phyloP scores from a whole-genome alignment of 176 grass and related monocot genomes.

The Juncus effusus region DNA sequence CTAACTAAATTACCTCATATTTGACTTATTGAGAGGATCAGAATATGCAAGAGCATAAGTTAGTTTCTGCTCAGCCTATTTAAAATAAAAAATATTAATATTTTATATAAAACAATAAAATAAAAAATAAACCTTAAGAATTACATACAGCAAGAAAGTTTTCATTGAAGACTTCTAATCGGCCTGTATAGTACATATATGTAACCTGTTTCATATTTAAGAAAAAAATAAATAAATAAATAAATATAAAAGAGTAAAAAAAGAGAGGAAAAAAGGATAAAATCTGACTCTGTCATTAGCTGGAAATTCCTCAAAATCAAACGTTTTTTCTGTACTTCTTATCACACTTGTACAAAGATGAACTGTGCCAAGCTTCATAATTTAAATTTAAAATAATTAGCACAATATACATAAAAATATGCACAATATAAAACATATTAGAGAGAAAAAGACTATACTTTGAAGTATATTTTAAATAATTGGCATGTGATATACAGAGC shows the following conservation, averaged over 20 bases:
- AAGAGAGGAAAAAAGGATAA: neutral
- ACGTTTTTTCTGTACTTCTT: slow-evolving; percentile 94
- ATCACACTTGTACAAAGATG: slow-evolving; percentile 91
- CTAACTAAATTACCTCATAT: slow-evolving; percentile 63
- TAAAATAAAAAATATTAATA: slow-evolving; percentile 33
- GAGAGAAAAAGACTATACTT: slow-evolving; percentile 39
- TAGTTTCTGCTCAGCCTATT: slow-evolving; percentile 88
- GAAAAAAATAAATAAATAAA: slow-evolving; percentile 4
- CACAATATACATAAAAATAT: too few species aligned
- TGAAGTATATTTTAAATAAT: slow-evolving; percentile 98
- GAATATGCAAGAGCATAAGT: slow-evolving; percentile 79
- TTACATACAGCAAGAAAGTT: slow-evolving; percentile 82
- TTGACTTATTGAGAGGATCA: slow-evolving; percentile 57
- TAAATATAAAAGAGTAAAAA: slow-evolving; percentile 16
- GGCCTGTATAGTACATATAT: slow-evolving; percentile 96
- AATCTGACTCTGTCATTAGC: slow-evolving; percentile 74
- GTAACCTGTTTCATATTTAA: slow-evolving; percentile 54
- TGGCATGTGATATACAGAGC: slow-evolving; percentile 92
- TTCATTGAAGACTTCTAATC: slow-evolving; percentile 91
- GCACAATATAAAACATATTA: neutral
- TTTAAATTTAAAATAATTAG: slow-evolving; percentile 24
- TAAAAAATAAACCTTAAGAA: neutral
- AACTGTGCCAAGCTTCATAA: slow-evolving; percentile 93
- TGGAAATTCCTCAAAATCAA: slow-evolving; percentile 96
- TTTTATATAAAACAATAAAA: slow-evolving; percentile 29